Base-by-base conservation (phyloP, 2,329 filamentous ascomycete species). In the Fusarium metavorans region DNA sequence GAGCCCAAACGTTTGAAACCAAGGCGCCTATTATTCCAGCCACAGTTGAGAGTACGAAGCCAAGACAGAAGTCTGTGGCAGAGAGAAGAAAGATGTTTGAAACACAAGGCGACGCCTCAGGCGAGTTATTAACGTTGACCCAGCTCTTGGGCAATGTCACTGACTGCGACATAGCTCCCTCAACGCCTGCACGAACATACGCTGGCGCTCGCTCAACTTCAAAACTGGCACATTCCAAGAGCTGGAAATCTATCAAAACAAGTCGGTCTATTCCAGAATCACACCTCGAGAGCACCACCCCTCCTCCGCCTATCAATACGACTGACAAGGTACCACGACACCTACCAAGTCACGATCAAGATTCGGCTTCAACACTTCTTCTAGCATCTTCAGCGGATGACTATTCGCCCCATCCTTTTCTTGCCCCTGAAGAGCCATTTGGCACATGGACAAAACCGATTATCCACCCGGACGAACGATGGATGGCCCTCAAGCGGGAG, bases 81-180 rank as follows among this genome's bases (percentile, higher is more conserved):
- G 76, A 79, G 43, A 78, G 76, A 50, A 71, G 75, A 34, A 77
- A 35, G 58, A 60, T 78, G 23, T 79, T 79, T 30, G 77, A 79
- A 50, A 25, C 32, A 9, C 54, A 50, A 37, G 50, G 27, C 6
- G 61, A 63, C 30, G 34, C 35, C 9, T 6, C 56, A 25, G 63
- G 72, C 76, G 58, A 62, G 68, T 39, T 34, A 48, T 25, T 14
- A 11, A 4, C 0, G 8, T n/a, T 30, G 16, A 18, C 14, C 4
- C 57, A 30, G 2, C 14, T 39, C 6, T 25, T n/a, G 16, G 13
- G 30, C 18, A 32, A 37, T 32, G 18, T 2, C 14, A 10, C 30
- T 66, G 16, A 78, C 39, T 2, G 7, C 3, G 16, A 18, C 25
- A 27, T 37, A 69, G 71, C 35, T 35, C 14, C 58, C 13, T 57